Base-by-base conservation (phyloP, 345 rosid genomes). In the Streptanthus diversifolius region DNA sequence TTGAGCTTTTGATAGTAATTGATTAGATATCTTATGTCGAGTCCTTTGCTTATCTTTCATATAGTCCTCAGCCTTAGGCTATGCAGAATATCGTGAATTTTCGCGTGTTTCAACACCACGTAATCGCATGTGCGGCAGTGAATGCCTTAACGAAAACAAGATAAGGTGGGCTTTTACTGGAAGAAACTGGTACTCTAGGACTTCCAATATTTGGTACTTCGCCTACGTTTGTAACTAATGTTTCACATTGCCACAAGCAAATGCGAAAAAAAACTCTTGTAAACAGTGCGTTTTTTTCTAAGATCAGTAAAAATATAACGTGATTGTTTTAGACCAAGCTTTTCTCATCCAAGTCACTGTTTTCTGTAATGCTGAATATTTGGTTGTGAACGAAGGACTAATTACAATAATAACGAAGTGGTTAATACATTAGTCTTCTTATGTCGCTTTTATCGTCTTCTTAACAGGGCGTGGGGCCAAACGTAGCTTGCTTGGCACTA, bases 381-480 rank as follows among this genome's bases (percentile, higher is more conserved):
- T 74, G 36, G 66, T 47, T n/a, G 33, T 57, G 22, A 55, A 66
- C 37, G 11, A 74, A 39, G 37, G 56, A 69, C 19, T 61, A 45
- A 32, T 52, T 35, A 41, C 39, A 21, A 15, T 65, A 25, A 29
- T 13, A 22, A 27, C 19, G 12, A 36, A 5, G 18, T 40, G 53
- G 39, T 17, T 33, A 12, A 32, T 68, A 68, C 24, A 32, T 40
- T 15, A 8, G 49, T 55, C 37, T 19, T 70, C 70, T 75, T 10
- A 61, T 53, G 22, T 40, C 15, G 33, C 17, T 58, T 2, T 15
- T 33, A 45, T 70, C 70, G 45, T 55, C 36, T 54, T 69, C 53
- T 63, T 27, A 63, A 76, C 71, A 70, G 80, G 71, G 66, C 75
- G 55, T 76, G 80, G 75, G 71, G 75, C 19, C 80, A 76, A 63